Percentiles rank a stretch among this genome's conserved stretches.
These are phyloP conservation scores for Cordyceps farinosa DNA, from an alignment of 2,329 filamentous ascomycete genomes.

Conservation along the genomic window DNA sequence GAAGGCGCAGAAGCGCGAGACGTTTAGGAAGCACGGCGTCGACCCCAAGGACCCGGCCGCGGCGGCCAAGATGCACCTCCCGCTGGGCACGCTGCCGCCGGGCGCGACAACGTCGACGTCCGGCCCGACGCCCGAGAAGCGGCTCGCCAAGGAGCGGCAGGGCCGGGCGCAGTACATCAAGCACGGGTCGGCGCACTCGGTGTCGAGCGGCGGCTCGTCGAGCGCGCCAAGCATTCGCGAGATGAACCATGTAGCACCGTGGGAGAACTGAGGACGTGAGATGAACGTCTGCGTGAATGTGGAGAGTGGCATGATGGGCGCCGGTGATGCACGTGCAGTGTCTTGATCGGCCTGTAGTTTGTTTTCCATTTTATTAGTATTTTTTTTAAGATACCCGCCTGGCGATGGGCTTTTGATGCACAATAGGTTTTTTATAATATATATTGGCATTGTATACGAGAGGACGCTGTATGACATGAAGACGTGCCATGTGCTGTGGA, in stretches of 20 bases:
- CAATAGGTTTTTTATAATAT: not conserved
- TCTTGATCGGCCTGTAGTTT: not conserved
- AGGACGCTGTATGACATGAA: not conserved
- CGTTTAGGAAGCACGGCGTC: conserved; percentile 43
- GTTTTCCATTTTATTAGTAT: not conserved
- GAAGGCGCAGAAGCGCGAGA: conserved; percentile 42
- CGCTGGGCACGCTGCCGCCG: conserved; percentile 42
- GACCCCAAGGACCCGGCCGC: conserved; percentile 41
- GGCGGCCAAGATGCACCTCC: conserved; percentile 44
- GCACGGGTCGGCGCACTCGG: conserved; percentile 29
- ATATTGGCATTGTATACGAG: not conserved
- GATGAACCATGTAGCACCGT: conserved; percentile 32
- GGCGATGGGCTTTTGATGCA: not conserved
- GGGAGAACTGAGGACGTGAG: conserved; percentile 23
- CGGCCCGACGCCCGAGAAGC: conserved; percentile 46
- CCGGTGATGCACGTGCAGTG: not conserved
- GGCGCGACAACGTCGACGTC: conserved; percentile 45
- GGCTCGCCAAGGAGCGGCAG: conserved; percentile 33
- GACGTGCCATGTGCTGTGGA: not conserved
- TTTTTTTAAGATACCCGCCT: not conserved
- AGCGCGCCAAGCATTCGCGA: conserved; percentile 28
- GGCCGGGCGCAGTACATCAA: conserved; percentile 27
- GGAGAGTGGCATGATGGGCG: not conserved
- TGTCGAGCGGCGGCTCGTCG: conserved; percentile 36
- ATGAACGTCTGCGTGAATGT: not conserved